Base-by-base conservation (phyloP, 1,284 basidiomycete genomes). In the Cryptococcus amylolentus region DNA sequence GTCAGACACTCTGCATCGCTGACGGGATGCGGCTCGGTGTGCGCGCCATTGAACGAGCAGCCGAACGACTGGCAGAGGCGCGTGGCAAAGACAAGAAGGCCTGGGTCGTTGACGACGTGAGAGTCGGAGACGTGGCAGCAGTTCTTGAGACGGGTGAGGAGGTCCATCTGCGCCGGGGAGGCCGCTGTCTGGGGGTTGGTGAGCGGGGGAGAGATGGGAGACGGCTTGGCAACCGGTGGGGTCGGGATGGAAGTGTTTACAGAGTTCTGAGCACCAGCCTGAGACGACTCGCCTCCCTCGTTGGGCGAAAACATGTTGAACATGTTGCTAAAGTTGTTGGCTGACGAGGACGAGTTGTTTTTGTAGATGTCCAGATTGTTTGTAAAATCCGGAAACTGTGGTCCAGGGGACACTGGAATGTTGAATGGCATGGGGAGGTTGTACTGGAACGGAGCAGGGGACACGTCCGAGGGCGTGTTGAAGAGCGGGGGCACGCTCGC, bases 91-190 rank as follows among this genome's bases (percentile, higher is more conserved):
- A 77, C 71, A 48, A 78, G 60, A 12, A 76, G 62, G 2, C 76
- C 75, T 0, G 76, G 75, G 51, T 78, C 76, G 60, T 75, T 75
- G 51, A 76, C 71, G 42, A 77, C 76, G 63, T 76, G 75, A 31
- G 70, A 70, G 56, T 78, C 76, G 41, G 71, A 70, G 13, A 78
- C 58, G 60, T 76, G 75, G 57, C 76, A 78, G 60, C 76, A 78
- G 45, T 64, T 61, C 56, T 75, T 72, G 26, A 78, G 61, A 9
- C 76, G 70, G 4, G 73, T 72, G 23, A 78, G 66, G 20, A 78
- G 65, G 51, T 77, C 76, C 4, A 73, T 69, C n/a, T 56, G 50
- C 7, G 45, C 18, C 14, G 45, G 45, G 1, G 49, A 40, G 8
- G 47, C 12, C 2, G 47, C 18, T 6, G 27, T 35, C 10, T 46